Evolutionary conservation across 1,284 basidiomycete genomes (phyloP).

Genomic region (Trametes hirsuta): DNA sequence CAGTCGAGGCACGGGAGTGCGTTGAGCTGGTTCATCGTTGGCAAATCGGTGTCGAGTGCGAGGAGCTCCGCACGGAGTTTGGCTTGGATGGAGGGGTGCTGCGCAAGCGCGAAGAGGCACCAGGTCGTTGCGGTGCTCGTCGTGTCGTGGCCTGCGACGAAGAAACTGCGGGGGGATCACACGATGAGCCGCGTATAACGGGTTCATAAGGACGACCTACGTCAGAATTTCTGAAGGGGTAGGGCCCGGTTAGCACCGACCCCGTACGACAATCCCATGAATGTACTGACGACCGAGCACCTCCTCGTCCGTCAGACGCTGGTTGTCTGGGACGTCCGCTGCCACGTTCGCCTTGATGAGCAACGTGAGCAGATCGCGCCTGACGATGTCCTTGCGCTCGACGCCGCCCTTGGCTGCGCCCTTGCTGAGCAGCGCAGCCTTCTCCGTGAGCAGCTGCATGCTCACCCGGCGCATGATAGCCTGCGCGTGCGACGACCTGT

Average conservation of each 20-base stretch:
- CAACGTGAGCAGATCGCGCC: conserved; percentile 36
- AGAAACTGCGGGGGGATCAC: conserved; percentile 36
- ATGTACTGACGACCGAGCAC: conserved; percentile 50
- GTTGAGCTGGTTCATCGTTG: conserved; percentile 62
- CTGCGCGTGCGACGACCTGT: conserved; percentile 17
- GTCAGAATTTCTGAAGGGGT: conserved; percentile 4
- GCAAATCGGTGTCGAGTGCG: conserved; percentile 36
- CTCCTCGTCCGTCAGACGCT: conserved; percentile 55
- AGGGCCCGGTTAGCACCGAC: neutral
- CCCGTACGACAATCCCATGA: no score
- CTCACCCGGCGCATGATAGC: conserved; percentile 41
- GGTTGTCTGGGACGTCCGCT: conserved; percentile 42
- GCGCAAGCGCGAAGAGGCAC: conserved; percentile 67
- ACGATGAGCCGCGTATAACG: no score
- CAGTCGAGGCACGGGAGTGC: conserved; percentile 63
- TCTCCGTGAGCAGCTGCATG: conserved; percentile 42
- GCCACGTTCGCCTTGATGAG: conserved; percentile 54
- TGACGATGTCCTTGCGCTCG: conserved; percentile 25
- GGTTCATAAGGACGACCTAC: neutral
- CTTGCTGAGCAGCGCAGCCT: conserved; percentile 31
- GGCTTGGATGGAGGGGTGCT: conserved; percentile 56
- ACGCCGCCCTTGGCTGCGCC: conserved; percentile 3
- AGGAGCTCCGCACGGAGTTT: conserved; percentile 73
- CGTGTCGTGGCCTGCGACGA: conserved; percentile 80
- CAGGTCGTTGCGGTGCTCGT: conserved; percentile 49